Conservation (phyloP, 2,329 filamentous ascomycete genomes). For the Cladosporium sp. region DNA sequence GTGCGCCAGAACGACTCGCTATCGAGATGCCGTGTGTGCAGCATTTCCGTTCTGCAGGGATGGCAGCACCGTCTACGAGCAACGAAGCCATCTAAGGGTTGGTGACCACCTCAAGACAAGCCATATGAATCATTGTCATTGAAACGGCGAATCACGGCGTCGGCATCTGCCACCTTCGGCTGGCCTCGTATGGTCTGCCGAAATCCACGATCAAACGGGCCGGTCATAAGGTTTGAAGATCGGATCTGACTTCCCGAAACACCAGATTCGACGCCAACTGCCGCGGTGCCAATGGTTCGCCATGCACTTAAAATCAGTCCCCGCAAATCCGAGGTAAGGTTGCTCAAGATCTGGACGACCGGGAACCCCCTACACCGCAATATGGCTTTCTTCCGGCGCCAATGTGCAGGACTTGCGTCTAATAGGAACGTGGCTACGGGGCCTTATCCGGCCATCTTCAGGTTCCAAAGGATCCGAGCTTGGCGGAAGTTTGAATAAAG, state of each 20-base stretch:
- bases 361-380: no score
- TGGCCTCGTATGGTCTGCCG: neutral
- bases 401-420: no score
- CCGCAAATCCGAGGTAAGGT: neutral
- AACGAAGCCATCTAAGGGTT: no score
- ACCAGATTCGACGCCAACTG: conserved; percentile 2
- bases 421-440: no score
- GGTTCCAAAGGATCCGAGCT: neutral
- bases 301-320: conserved; percentile 1
- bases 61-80: no score
- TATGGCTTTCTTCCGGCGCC: no score
- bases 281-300: conserved; percentile 6
- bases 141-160: conserved; percentile 4
- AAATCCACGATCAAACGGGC: neutral
- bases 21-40: no score
- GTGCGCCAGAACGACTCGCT: no score
- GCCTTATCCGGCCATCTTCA: neutral
- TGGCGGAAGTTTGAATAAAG: neutral
- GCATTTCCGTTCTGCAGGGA: no score
- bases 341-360: no score
- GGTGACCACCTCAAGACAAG: no score
- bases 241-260: conserved; percentile 5
- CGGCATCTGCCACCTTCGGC: conserved; percentile 4
- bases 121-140: neutral
- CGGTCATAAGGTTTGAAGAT: conserved; percentile 4